Base-by-base conservation (phyloP, 2,329 filamentous ascomycete genomes). In the Ophioceras dolichostomum region DNA sequence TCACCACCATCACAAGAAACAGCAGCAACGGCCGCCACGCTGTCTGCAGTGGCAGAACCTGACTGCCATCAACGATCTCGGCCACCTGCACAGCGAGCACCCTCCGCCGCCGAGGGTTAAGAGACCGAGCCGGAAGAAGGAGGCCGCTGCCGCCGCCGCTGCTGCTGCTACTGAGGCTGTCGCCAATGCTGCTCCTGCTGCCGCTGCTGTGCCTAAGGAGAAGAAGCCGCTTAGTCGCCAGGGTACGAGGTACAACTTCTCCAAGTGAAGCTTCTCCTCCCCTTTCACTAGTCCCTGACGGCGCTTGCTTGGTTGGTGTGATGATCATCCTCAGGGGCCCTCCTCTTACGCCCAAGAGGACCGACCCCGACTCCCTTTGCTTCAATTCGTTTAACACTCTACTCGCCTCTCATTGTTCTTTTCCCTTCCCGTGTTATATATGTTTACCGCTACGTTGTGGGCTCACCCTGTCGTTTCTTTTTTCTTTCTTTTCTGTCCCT, bases 41-140 rank as follows among this genome's bases (percentile, higher is more conserved):
- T 75, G 71, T 47, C 54, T 70, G 36, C 55, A 56, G 32, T 76
- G 70, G 70, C 54, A 67, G 48, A 77, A 77, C 43, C 69, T 64
- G 18, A 73, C 67, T 52, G 72, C 70, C 5, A 46, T 73, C 27
- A 68, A 74, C 20, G 68, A 75, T 40, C 47, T 73, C 14, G 73
- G 73, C 1, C 70, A 76, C 41, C 51, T 76, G 26, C 73, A 77
- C 50, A 70, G 66, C 43, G 61, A 73, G 41, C 62, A 67, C 30
- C 71, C 72, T 21, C 68, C 70, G 7, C 68, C 69, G 28, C 32
- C 37, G 6, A 59, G 68, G 42, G 48, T 61, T 17, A 60, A 62
- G 45, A 76, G 74, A 55, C 62, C 65, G 43, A 61, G 58, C 13
- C 61, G 58, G 12, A 74, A 72, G 54, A 62, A 68, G 38, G 66